Percentiles rank a stretch among this genome's conserved stretches.
Evolutionary conservation across 1,284 basidiomycete genomes (phyloP).

Genomic region (Sporisorium exsertum): DNA sequence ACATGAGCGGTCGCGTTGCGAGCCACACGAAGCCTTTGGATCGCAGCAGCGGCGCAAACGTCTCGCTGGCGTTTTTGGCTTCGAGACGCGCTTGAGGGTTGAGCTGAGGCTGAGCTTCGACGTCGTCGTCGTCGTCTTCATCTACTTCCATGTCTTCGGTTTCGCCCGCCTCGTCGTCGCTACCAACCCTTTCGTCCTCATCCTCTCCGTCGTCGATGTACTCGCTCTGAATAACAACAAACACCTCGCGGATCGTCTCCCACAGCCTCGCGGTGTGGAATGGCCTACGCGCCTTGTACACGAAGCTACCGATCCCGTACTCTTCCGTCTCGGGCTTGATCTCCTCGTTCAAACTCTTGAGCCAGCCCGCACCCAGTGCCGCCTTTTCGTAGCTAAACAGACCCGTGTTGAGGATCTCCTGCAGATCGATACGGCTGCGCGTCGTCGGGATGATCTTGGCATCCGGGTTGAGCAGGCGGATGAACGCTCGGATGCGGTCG

Average conservation of each 20-base stretch:
- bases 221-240: constrained; percentile 70
- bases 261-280: constrained; percentile 72
- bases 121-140: constrained; percentile 44
- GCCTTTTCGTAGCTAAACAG: constrained; percentile 71
- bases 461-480: constrained; percentile 71
- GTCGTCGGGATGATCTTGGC: constrained; percentile 69
- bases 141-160: constrained; percentile 42
- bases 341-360: constrained; percentile 70
- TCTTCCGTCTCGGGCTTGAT: constrained; percentile 71
- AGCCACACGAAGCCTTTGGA: constrained; percentile 72
- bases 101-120: constrained; percentile 70
- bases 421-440: constrained; percentile 69
- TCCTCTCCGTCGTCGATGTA: constrained; percentile 68
- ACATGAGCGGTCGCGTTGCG: constrained; percentile 62
- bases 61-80: constrained; percentile 68
- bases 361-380: constrained; percentile 71
- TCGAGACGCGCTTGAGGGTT: constrained; percentile 70
- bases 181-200: constrained; percentile 32
- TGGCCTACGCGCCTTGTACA: constrained; percentile 67
- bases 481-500: constrained; percentile 66
- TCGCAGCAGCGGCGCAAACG: constrained; percentile 70
- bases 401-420: constrained; percentile 69
- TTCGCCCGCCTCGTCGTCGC: constrained; percentile 15
- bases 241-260: constrained; percentile 70
- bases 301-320: constrained; percentile 62